Conservation (phyloP, 345 rosid species). For the Sonneratia caseolaris region DNA sequence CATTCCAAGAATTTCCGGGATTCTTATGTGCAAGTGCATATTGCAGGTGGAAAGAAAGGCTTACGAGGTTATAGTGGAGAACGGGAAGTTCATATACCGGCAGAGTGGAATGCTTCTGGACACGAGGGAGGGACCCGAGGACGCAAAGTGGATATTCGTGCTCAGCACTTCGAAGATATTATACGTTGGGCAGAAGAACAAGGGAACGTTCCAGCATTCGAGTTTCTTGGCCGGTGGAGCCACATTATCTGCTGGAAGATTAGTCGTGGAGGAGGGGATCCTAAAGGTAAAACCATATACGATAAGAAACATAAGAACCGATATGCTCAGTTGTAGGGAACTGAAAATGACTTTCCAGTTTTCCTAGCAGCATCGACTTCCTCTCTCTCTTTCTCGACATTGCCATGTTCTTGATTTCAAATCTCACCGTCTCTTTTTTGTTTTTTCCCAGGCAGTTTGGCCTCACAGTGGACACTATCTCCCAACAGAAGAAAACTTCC, state of each 20-base stretch:
- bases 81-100: conserved; percentile 42
- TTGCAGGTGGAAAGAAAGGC: conserved; percentile 56
- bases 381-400: not conserved
- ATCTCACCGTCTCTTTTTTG: not conserved
- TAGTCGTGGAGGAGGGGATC: conserved; percentile 41
- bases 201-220: conserved; percentile 70
- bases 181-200: conserved; percentile 51
- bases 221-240: conserved; percentile 79
- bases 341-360: too few species aligned
- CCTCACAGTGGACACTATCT: conserved; percentile 97
- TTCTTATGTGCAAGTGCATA: not conserved
- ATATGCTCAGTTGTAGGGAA: too few species aligned
- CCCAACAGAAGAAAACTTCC: conserved; percentile 88
- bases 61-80: conserved; percentile 44
- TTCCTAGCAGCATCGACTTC: not conserved
- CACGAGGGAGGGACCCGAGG: conserved; percentile 31
- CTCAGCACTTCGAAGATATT: conserved; percentile 43
- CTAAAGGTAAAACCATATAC: conserved; percentile 23
- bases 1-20: not conserved
- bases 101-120: conserved; percentile 26
- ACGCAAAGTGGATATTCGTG: conserved; percentile 58
- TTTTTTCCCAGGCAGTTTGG: conserved; percentile 60
- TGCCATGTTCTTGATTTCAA: not conserved
- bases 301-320: not conserved
- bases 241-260: conserved; percentile 57